phyloP scores from a whole-genome alignment of 129 eudicot genomes.

The Ambrosia trifida region DNA sequence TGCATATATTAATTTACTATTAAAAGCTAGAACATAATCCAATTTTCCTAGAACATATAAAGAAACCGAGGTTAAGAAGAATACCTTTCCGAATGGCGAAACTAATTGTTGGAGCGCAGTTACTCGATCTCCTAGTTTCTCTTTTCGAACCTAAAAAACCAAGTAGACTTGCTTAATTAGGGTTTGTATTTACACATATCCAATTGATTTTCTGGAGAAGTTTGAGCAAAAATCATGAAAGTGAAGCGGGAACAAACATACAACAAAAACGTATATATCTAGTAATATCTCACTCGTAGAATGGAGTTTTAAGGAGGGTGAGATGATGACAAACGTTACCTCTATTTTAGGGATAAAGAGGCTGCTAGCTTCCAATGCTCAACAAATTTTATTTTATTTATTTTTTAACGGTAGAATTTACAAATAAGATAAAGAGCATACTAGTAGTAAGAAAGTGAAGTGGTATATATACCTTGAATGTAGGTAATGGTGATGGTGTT shows the following conservation, averaged over 20 bases:
- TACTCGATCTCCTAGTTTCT: slow-evolving; percentile 92
- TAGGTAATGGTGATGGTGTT: slow-evolving; percentile 92
- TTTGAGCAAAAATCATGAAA: not conserved
- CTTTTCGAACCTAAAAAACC: slow-evolving; percentile 84
- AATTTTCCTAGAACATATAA: not conserved
- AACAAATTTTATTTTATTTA: no score
- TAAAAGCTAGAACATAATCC: not conserved
- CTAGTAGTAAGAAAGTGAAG: no score
- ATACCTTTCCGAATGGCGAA: slow-evolving; percentile 98
- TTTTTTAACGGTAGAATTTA: no score
- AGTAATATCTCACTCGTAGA: no score
- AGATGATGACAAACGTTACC: no score
- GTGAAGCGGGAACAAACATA: not conserved
- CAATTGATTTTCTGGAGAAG: not conserved
- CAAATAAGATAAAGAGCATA: no score
- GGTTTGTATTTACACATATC: slow-evolving; percentile 15
- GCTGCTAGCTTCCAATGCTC: no score
- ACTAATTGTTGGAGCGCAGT: slow-evolving; percentile 98
- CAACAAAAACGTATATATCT: no score
- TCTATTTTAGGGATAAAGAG: no score
- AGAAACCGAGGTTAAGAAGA: not conserved
- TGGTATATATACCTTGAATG: slow-evolving; percentile 67
- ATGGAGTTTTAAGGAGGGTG: no score
- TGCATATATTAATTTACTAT: slow-evolving; percentile 29
- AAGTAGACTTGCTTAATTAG: slow-evolving; percentile 8